Base-by-base conservation (phyloP, 192 early-diverging fungal genomes). In the Thamnidium elegans region DNA sequence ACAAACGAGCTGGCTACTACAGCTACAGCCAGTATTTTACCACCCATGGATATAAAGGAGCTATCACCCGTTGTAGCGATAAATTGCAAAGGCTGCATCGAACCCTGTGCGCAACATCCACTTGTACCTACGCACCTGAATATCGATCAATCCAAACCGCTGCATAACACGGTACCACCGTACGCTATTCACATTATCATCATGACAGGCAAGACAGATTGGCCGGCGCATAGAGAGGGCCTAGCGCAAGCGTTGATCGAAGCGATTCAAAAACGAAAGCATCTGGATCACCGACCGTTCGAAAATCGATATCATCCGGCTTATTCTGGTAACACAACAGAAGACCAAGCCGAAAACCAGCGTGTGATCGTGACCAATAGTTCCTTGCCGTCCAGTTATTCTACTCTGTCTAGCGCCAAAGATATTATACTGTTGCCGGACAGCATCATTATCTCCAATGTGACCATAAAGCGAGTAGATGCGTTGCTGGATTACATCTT, bases 391-490 rank as follows among this genome's bases (percentile, higher is more conserved):
- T 65, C 63, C 10, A 13, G 11, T 0, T 54, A 65, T 65, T 65
- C 63, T 15, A 43, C 63, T 13, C 14, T 45, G 31, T 47, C 47
- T 8, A 21, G 32, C 39, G 50, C 51, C 7, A n/a, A 39, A 20
- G 63, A 65, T 55, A 55, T 65, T n/a, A 36, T 65, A 13, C 2
- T 65, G 8, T 9, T 65, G 30, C 80, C 80, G 1, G 80, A 82
- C 47, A 74, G 79, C 39, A 71, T 82, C 7, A 51, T 82, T 15
- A 71, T 82, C 46, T 58, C 69, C 11, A 72, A 82, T 58, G 73
- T 82, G 4, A 71, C 70, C 2, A n/a, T 39, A 0, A 69, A 73
- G 6, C 50, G 70, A 17, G 69, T 64, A 19, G 36, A 68, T 21
- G 70, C 71, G 26, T 73, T 82, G 44, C 69, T 72, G 55, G 72